These are phyloP conservation scores for Trametes maxima DNA, from an alignment of 768 basidiomycete genomes.

Conservation along the genomic window DNA sequence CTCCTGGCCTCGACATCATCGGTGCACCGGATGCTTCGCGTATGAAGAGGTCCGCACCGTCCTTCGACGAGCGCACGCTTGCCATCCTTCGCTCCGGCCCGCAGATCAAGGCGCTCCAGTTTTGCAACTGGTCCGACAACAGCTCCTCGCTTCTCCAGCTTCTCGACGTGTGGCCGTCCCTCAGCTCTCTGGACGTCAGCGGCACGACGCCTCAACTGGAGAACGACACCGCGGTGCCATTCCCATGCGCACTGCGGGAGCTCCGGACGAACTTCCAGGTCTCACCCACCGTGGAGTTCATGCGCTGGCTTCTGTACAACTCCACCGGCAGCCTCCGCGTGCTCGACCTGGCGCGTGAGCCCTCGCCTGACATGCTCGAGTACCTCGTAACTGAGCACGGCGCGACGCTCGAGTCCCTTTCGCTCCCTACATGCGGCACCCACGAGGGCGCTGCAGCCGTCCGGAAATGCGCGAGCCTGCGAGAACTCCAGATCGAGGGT, in stretches of 20 bases:
- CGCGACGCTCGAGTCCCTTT: constrained; percentile 52
- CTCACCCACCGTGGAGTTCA: constrained; percentile 62
- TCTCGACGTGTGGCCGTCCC: constrained; percentile 61
- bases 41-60: constrained; percentile 23
- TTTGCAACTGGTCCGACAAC: constrained; percentile 75
- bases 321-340: constrained; percentile 51
- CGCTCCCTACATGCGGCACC: constrained; percentile 56
- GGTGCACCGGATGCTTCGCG: constrained; percentile 35
- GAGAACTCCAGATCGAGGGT: constrained; percentile 59
- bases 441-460: constrained; percentile 49
- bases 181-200: constrained; percentile 50
- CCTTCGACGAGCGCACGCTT: constrained; percentile 44
- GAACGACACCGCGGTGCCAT: constrained; percentile 45
- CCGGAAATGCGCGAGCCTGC: constrained; percentile 51
- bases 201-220: constrained; percentile 58
- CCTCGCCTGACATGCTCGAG: constrained; percentile 55
- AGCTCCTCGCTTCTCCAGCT: constrained; percentile 58
- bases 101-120: constrained; percentile 52
- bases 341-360: constrained; percentile 64
- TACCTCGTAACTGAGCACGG: constrained; percentile 54
- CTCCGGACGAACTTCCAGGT: constrained; percentile 68
- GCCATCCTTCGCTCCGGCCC: constrained; percentile 58
- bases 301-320: constrained; percentile 69
- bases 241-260: constrained; percentile 50
- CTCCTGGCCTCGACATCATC: constrained; percentile 52